phyloP scores from a whole-genome alignment of 208 protist genomes.

The Trypanosoma grayi region DNA sequence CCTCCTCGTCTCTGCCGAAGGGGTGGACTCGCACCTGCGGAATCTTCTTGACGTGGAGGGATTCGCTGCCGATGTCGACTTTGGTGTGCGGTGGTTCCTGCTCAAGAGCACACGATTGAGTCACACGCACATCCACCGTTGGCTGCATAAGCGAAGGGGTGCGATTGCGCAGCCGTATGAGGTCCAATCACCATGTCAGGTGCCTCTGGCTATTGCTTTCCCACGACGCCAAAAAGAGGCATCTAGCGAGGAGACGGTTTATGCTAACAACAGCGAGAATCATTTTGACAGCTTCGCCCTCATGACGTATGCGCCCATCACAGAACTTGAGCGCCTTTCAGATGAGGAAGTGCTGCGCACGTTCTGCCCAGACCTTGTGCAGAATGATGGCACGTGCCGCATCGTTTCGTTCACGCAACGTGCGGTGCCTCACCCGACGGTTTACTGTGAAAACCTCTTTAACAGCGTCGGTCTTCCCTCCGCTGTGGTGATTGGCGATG shows the following conservation, averaged over 20 bases:
- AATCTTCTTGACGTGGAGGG: slow-evolving; percentile 85
- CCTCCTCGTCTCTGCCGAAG: slow-evolving; percentile 78
- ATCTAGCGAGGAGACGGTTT: background rate
- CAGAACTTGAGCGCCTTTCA: slow-evolving; percentile 43
- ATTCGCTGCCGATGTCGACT: slow-evolving; percentile 70
- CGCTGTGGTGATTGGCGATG: slow-evolving; percentile 78
- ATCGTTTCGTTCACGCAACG: slow-evolving; percentile 2
- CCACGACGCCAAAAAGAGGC: slow-evolving; percentile 47
- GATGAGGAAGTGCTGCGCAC: slow-evolving; percentile 42
- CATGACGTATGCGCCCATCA: slow-evolving; percentile 74
- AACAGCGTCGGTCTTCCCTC: slow-evolving; percentile 86
- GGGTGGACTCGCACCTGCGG: slow-evolving; percentile 73
- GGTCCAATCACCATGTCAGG: slow-evolving; percentile 51
- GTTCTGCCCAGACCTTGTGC: slow-evolving; percentile 26
- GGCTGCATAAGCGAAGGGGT: slow-evolving; percentile 55
- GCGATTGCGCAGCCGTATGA: slow-evolving; percentile 39
- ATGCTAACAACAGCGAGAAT: background rate
- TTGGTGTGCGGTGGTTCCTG: slow-evolving; percentile 74
- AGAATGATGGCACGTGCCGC: slow-evolving; percentile 5
- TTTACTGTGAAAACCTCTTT: slow-evolving; percentile 85
- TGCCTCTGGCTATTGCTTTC: slow-evolving; percentile 70
- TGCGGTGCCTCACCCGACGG: slow-evolving; percentile 53
- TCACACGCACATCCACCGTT: slow-evolving; percentile 77
- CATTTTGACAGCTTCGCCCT: slow-evolving; percentile 62
- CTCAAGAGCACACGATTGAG: slow-evolving; percentile 39